Base-by-base conservation (phyloP, 768 basidiomycete species). In the Rhodosporidiobolus sp. region DNA sequence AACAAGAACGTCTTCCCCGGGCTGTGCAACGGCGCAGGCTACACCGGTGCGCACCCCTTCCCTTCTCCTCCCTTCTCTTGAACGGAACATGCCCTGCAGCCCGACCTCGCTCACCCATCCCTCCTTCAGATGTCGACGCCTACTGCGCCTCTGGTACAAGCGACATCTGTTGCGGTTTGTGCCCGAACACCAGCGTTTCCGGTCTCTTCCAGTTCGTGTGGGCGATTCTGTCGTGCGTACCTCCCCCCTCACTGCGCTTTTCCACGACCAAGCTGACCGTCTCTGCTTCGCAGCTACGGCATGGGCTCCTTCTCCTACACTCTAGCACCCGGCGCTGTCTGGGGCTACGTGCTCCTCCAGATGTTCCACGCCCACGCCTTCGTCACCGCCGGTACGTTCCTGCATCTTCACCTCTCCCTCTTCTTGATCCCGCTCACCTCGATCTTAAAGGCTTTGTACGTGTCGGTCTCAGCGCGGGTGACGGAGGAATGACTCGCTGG, bases 161-260 rank as follows among this genome's bases (percentile, higher is more conserved):
- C 22, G 63, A 43, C 7, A 12, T 65, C 17, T 70, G 69, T 32
- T 70, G 69, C 38, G 69, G 69, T 14, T 34, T 65, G 4, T 70
- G 50, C 49, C 53, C 50, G 2, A 53, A 67, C 50, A 26, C 28
- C 3, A 30, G n/a, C 16, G 66, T 67, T 6, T n/a, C 49, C 17
- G 66, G 66, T 0, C 57, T 58, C 2, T 58, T 60, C 2, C 61
- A 69, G 34, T 65, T 65, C 52, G 28, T 48, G 11, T 70, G 69
- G 69, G 69, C 69, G 7, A 55, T 64, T 45, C 9, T 65, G 1
- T 30, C 38, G 19, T 65, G 48, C 54, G 24, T 45, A 14, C n/a
- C 55, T n/a, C 43, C 57, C 2, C 54, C 64, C 2, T 54, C 54
- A 7, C 9, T 7, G 63, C 45, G 11, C 26, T n/a, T 64, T 43